Base-by-base conservation (phyloP, 2,329 filamentous ascomycete genomes). In the Graphium sp. region DNA sequence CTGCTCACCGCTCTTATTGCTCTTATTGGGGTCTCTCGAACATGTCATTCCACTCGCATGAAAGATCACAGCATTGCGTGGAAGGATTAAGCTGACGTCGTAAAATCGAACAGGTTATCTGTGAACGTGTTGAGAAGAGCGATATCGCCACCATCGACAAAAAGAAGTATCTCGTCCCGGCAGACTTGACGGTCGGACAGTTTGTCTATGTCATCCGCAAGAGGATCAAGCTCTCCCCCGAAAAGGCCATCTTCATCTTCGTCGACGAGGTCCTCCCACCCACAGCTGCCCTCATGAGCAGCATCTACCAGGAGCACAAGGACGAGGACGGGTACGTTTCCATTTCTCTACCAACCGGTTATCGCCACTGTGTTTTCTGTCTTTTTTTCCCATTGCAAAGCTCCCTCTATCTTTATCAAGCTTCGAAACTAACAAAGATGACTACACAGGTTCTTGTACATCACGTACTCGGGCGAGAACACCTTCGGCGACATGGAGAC, bases 191-290 rank as follows among this genome's bases (percentile, higher is more conserved):
- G 37, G 89, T 98, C 38, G 89, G 89, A 46, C 89, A 98, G 75
- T 94, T 98, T 53, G 89, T 98, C 62, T 98, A 98, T 59, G 89
- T 98, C 40, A 98, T 98, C 60, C 84, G 89, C 55, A 98, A 98
- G 73, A 80, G 89, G 50, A 98, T 98, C 64, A 98, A 98, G 82
- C 72, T 98, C 42, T 93, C 84, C 31, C 89, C 89, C 18, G 89
- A 98, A 66, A 98, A 98, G 72, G 89, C 89, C 52, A 98, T 98
- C 63, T 98, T 98, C 70, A 95, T 98, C 69, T 98, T 95, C 60
- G 89, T 98, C 49, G 87, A 95, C 53, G 89, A 95, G 61, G 87
- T 94, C 29, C 70, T 98, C 32, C 89, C 89, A 29, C 89, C 89
- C 3, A 95, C 89, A 7, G 89, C 89, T 34, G 89, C 89, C 34